Conservation (phyloP, 345 rosid genomes). For the Citrus maxima region DNA sequence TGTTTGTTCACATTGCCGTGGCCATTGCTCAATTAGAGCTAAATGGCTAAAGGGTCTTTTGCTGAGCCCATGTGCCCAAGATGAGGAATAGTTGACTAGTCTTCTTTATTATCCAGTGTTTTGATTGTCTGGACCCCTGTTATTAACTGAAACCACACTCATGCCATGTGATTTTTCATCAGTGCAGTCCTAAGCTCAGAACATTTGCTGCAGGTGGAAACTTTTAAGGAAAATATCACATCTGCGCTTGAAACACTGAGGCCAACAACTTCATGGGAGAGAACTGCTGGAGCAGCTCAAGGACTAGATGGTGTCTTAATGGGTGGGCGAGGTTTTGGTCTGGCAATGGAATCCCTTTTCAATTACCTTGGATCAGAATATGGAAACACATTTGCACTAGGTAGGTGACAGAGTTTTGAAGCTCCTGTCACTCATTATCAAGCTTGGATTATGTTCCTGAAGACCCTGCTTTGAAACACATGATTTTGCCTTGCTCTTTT, state of each 20-base stretch:
- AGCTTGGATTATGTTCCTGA: not conserved
- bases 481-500: conserved; percentile 1
- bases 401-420: conserved; percentile 38
- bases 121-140: not conserved
- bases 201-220: conserved; percentile 61
- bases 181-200: not conserved
- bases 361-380: conserved; percentile 95
- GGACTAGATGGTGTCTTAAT: conserved; percentile 80
- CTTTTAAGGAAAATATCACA: conserved; percentile 86
- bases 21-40: not conserved
- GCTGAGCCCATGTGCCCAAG: not conserved
- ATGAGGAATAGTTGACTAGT: not conserved
- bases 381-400: conserved; percentile 93
- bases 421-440: conserved; percentile 14
- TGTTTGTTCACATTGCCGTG: not conserved
- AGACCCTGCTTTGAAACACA: not conserved
- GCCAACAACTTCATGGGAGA: conserved; percentile 96
- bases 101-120: not conserved
- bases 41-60: not conserved
- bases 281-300: conserved; percentile 76
- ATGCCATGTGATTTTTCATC: not conserved
- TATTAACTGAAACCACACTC: not conserved
- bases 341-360: conserved; percentile 91
- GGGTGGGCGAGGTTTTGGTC: conserved; percentile 98
- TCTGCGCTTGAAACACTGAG: conserved; percentile 93